phyloP scores from a whole-genome alignment of 805 yeast species.

The Saturnispora silvae region DNA sequence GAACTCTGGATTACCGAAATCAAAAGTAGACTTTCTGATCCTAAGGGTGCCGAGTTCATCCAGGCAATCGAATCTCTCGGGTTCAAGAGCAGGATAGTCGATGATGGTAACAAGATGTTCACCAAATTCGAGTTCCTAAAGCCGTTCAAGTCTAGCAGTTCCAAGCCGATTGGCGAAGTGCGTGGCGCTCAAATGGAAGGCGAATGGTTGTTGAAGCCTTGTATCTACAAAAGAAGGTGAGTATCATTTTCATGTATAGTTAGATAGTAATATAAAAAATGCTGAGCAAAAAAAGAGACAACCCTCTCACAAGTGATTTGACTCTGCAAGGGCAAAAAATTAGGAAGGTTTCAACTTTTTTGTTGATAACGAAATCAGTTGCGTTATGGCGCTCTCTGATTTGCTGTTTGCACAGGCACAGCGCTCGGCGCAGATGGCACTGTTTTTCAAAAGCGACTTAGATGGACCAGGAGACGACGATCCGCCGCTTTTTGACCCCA shows the following conservation, averaged over 20 bases:
- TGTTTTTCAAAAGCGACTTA: neutral
- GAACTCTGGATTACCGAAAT: slow-evolving; percentile 97
- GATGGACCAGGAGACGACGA: slow-evolving; percentile 4
- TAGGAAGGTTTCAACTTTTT: neutral
- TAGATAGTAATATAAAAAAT: too few species aligned
- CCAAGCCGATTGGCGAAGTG: slow-evolving; percentile 47
- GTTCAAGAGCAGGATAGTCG: slow-evolving; percentile 80
- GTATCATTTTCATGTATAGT: neutral
- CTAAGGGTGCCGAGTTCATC: slow-evolving; percentile 69
- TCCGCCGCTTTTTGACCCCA: slow-evolving; percentile 33
- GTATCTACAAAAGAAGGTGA: slow-evolving; percentile 84
- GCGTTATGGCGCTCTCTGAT: neutral
- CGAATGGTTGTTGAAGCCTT: slow-evolving; percentile 86
- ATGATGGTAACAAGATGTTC: slow-evolving; percentile 84
- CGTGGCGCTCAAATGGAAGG: slow-evolving; percentile 61
- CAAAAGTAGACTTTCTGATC: slow-evolving; percentile 79
- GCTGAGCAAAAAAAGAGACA: too few species aligned
- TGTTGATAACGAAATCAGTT: too few species aligned
- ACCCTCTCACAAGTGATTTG: too few species aligned
- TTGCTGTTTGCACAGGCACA: neutral
- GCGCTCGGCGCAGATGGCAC: neutral
- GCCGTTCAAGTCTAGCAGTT: slow-evolving; percentile 57
- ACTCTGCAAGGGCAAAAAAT: slow-evolving; percentile 1
- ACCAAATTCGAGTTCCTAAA: slow-evolving; percentile 89
- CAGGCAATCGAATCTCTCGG: slow-evolving; percentile 69